Evolutionary conservation across 1,284 basidiomycete genomes (phyloP), one percentile per base, ranked within the genome.

Genomic region (Pascua guehoae): DNA sequence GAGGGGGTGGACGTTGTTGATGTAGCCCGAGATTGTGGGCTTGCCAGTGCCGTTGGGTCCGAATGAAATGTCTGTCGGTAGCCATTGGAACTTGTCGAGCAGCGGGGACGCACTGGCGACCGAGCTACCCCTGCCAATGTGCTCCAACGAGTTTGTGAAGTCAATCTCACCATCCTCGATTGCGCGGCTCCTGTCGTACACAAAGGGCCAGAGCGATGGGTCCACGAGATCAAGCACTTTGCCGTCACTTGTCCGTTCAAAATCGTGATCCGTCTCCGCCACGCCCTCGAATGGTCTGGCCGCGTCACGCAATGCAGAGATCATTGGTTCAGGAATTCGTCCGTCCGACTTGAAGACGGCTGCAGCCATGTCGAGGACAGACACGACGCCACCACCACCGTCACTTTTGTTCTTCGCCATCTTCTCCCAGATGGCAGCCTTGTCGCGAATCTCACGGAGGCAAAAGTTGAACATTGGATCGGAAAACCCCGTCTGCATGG

Each of bases 21-120:
- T 57, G 47, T 57, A 57, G 51, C 56, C 53, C 32, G 47, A 15
- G 8, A 44, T 36, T 14, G 14, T 38, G 1, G 42, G 10, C 12
- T 39, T n/a, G 41, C 32, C 15, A n/a, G 5, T 32, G 38, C 37
- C 40, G 12, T 47, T 42, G 16, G 40, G 9, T 16, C 32, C 18
- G 1, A 54, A 2, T 11, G 18, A 12, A 1, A 53, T 51, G 11
- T 57, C 56, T 42, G 42, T 16, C 2, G 56, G 56, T 9, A 57
- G 56, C 56, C 56, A 57, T 47, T 57, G 56, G 36, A 57, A 53
- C 42, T 40, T 18, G 7, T 16, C n/a, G n/a, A n/a, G n/a, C n/a
- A n/a, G n/a, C n/a, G n/a, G n/a, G n/a, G n/a, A n/a, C n/a, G n/a
- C n/a, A n/a, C n/a, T n/a, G n/a, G n/a, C 24, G 24, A 32, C 24